Conservation (phyloP, 225 moss, liverwort and hornwort species). For the Asterella californica region DNA sequence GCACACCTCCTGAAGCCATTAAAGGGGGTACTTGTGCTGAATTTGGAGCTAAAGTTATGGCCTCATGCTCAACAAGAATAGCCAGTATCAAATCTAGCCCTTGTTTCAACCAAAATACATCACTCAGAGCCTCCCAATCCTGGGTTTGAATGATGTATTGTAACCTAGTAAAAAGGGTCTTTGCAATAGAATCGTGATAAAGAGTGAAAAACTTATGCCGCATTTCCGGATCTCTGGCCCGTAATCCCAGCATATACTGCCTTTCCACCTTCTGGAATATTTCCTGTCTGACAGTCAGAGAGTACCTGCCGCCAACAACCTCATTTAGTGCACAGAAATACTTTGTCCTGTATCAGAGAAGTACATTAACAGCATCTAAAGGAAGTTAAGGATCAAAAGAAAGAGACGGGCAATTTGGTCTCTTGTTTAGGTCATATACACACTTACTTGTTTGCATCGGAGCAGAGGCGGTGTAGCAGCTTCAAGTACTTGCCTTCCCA, state of each 20-base stretch:
- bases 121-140: slow-evolving; percentile 98
- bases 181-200: slow-evolving; percentile 93
- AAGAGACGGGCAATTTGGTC: background rate
- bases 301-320: slow-evolving; percentile 50
- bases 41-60: slow-evolving; percentile 98
- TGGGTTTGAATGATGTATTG: slow-evolving; percentile 96
- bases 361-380: background rate
- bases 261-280: slow-evolving; percentile 97
- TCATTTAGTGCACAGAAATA: background rate
- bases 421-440: background rate
- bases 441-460: slow-evolving; percentile 87
- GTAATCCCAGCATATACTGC: slow-evolving; percentile 93
- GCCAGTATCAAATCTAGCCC: slow-evolving; percentile 95
- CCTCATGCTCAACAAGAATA: slow-evolving; percentile 96
- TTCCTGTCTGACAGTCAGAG: slow-evolving; percentile 83
- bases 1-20: slow-evolving; percentile 98
- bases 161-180: slow-evolving; percentile 90
- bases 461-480: slow-evolving; percentile 87
- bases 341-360: too few species aligned
- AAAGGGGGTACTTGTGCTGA: slow-evolving; percentile 98
- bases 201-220: slow-evolving; percentile 94
- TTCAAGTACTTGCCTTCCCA: slow-evolving; percentile 96
- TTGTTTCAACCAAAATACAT: slow-evolving; percentile 99
- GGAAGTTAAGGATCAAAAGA: background rate
- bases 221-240: slow-evolving; percentile 94